Percentiles rank a stretch among this genome's conserved stretches.
These are phyloP conservation scores for Antarctomyces pellizariae DNA, from an alignment of 495 filamentous ascomycete species.

Conservation along the genomic window DNA sequence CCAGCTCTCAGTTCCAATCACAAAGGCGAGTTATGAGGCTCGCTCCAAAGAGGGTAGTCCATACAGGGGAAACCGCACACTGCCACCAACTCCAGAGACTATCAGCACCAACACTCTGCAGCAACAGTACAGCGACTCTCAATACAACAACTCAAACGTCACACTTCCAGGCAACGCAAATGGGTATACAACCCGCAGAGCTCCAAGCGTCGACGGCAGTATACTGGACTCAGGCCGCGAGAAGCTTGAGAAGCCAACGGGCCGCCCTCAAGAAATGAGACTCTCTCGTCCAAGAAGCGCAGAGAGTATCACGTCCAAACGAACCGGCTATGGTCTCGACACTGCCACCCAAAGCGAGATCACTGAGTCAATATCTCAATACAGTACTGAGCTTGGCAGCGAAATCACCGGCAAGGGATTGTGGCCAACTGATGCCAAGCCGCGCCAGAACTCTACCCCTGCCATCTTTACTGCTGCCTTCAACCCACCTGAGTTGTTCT, in stretches of 20 bases:
- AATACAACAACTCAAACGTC: background rate
- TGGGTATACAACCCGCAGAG: conserved; percentile 6
- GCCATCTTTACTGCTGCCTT: no score
- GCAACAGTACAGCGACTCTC: conserved; percentile 8
- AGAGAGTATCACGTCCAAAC: conserved; percentile 10
- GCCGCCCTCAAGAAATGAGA: background rate
- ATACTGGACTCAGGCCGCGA: background rate
- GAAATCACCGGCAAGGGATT: conserved; percentile 3
- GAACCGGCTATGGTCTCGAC: conserved; percentile 14
- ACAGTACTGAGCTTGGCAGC: conserved; percentile 7
- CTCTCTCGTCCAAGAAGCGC: conserved; percentile 10
- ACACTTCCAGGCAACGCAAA: no score
- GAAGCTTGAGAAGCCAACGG: background rate
- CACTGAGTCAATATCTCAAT: no score
- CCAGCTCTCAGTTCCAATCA: conserved; percentile 1
- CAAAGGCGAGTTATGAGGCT: conserved; percentile 1
- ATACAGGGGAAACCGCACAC: conserved; percentile 6
- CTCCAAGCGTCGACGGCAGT: background rate
- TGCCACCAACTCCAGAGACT: conserved; percentile 31
- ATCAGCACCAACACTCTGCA: conserved; percentile 25
- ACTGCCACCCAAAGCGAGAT: conserved; percentile 8
- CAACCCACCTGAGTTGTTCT: no score
- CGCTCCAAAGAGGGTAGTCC: background rate
- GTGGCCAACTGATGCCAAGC: no score
- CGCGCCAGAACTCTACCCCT: no score